Conservation (phyloP, 305 asterid species). For the Solanum hybrid region DNA sequence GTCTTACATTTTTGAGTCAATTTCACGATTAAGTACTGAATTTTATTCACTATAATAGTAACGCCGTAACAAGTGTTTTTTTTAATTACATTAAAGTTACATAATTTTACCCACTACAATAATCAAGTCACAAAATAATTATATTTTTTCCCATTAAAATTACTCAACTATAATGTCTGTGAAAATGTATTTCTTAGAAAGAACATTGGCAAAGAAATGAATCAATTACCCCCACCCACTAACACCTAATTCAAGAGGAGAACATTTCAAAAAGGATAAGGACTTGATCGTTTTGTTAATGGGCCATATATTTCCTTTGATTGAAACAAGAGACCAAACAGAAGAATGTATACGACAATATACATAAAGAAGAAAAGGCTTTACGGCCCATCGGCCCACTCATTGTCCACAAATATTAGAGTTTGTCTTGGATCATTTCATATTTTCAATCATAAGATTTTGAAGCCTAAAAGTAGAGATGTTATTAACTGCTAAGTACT, state of each 20-base stretch:
- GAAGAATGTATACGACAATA: not conserved
- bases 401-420: not conserved
- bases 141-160: not conserved
- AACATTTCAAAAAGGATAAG: not conserved
- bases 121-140: not conserved
- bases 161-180: not conserved
- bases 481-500: not conserved
- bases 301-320: not conserved
- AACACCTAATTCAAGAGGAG: not conserved
- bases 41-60: not conserved
- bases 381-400: not conserved
- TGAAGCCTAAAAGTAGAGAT: not conserved
- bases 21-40: not conserved
- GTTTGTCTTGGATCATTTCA: not conserved
- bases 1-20: not conserved
- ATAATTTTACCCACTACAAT: not conserved
- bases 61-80: not conserved
- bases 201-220: not conserved
- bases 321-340: not conserved
- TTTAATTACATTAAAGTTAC: not conserved
- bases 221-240: not conserved
- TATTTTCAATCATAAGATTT: not conserved
- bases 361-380: not conserved
- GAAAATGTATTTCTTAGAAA: not conserved
- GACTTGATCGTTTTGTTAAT: not conserved